Conservation (phyloP, 768 basidiomycete genomes). For the Exidia glandulosa region DNA sequence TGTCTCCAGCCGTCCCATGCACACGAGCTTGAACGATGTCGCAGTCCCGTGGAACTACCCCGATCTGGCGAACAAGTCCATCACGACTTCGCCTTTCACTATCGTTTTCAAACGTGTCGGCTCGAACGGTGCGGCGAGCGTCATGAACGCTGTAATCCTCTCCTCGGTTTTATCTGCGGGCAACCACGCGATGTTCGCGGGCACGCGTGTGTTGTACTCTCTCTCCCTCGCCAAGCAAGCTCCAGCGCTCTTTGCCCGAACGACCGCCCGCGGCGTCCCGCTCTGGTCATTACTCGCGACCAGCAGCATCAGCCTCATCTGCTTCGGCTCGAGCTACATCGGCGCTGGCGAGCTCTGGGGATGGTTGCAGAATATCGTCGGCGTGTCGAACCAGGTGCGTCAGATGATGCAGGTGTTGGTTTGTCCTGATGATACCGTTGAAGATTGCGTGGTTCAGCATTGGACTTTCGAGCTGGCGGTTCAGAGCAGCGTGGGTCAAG, state of each 20-base stretch:
- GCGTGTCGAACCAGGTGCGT: conserved; percentile 84
- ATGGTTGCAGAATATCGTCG: conserved; percentile 82
- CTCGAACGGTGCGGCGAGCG: conserved; percentile 58
- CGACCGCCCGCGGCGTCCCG: conserved; percentile 59
- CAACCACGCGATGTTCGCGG: conserved; percentile 79
- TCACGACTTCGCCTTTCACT: conserved; percentile 80
- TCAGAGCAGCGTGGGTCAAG: conserved; percentile 63
- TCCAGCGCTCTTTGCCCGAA: conserved; percentile 57
- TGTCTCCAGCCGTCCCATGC: conserved; percentile 6
- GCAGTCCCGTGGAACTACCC: conserved; percentile 71
- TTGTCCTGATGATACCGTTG: conserved; percentile 21
- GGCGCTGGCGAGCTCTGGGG: conserved; percentile 69
- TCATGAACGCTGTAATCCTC: conserved; percentile 79
- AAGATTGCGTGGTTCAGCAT: conserved; percentile 88
- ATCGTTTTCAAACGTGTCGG: conserved; percentile 71
- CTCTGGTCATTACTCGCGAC: conserved; percentile 58
- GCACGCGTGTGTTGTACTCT: conserved; percentile 71
- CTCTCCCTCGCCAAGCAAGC: conserved; percentile 55
- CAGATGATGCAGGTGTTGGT: no score
- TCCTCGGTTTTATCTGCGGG: conserved; percentile 74
- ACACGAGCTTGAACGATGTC: conserved; percentile 3
- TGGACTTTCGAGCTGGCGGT: conserved; percentile 72
- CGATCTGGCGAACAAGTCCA: conserved; percentile 53
- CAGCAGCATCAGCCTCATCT: conserved; percentile 63
- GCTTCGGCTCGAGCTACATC: conserved; percentile 66